Evolutionary conservation across 805 yeast species (phyloP).

Genomic region (Dipodascopsis uninucleata): DNA sequence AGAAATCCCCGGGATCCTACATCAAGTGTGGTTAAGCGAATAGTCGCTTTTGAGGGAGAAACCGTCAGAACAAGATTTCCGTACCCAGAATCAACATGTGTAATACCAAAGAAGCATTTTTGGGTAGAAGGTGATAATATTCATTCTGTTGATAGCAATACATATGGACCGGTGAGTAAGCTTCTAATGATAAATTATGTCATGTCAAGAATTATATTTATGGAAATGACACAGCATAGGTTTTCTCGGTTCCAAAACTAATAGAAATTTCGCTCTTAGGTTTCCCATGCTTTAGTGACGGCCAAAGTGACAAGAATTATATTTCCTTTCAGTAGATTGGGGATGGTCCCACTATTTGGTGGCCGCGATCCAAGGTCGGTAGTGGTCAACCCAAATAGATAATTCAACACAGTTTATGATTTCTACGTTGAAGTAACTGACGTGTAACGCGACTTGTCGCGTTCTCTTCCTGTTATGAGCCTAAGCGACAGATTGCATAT

Average conservation of each 20-base stretch:
- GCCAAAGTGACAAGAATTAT: conserved; percentile 69
- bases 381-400: conserved; percentile 1
- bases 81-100: conserved; percentile 60
- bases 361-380: conserved; percentile 39
- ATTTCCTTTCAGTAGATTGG: conserved; percentile 65
- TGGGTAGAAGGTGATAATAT: conserved; percentile 96
- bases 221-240: background rate
- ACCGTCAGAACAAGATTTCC: conserved; percentile 56
- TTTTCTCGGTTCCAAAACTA: background rate
- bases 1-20: conserved; percentile 67
- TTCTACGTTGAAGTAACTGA: no score
- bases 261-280: conserved; percentile 6
- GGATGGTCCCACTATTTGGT: conserved; percentile 44
- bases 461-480: no score
- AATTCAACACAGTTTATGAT: no score
- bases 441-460: no score
- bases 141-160: conserved; percentile 74
- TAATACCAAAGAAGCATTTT: conserved; percentile 72
- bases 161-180: conserved; percentile 69
- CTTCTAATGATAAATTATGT: background rate
- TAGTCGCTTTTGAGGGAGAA: conserved; percentile 75
- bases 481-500: no score
- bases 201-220: background rate
- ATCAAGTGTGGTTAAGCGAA: conserved; percentile 70
- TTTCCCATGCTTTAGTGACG: conserved; percentile 67